A percentile compares a stretch with the other conserved stretches of the same genome.
Evolutionary conservation across 129 eudicot genomes (phyloP).

Genomic region (Helianthus tuberosus): DNA sequence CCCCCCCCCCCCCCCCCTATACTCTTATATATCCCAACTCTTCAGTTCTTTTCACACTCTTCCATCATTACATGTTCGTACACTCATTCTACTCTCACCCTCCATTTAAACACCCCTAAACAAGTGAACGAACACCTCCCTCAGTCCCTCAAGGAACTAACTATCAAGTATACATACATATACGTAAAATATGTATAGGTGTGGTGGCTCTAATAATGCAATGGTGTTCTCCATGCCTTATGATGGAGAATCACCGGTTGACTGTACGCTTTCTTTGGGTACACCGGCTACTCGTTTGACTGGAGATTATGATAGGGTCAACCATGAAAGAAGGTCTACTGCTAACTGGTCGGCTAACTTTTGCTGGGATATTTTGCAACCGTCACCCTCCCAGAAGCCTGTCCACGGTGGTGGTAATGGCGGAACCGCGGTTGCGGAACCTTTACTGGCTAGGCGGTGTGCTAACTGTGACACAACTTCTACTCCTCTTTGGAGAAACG

Average conservation of each 20-base stretch:
- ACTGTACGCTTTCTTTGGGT: slow-evolving; percentile 92
- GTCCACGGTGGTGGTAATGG: slow-evolving; percentile 28
- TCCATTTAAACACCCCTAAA: slow-evolving; percentile 13
- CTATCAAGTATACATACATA: neutral
- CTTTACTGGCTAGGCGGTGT: slow-evolving; percentile 70
- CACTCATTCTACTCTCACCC: neutral
- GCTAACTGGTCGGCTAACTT: slow-evolving; percentile 55
- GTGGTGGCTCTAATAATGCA: slow-evolving; percentile 33
- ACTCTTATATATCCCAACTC: slow-evolving; percentile 16
- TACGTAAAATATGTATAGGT: slow-evolving; percentile 46
- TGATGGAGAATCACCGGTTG: slow-evolving; percentile 51
- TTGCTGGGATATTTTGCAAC: slow-evolving; percentile 74
- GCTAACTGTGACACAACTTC: slow-evolving; percentile 98
- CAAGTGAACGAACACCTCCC: neutral
- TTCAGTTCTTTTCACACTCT: slow-evolving; percentile 25
- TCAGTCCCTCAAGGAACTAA: neutral
- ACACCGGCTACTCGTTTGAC: slow-evolving; percentile 73
- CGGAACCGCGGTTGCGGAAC: slow-evolving; percentile 31
- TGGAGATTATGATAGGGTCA: slow-evolving; percentile 10
- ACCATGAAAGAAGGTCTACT: slow-evolving; percentile 39
- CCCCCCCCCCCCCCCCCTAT: neutral
- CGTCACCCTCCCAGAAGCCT: slow-evolving; percentile 39
- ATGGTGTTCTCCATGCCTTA: slow-evolving; percentile 31
- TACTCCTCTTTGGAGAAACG: slow-evolving; percentile 97
- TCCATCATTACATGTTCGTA: slow-evolving; percentile 17